Conservation (phyloP, 1,139 yeast genomes). For the Pichia sp. region DNA sequence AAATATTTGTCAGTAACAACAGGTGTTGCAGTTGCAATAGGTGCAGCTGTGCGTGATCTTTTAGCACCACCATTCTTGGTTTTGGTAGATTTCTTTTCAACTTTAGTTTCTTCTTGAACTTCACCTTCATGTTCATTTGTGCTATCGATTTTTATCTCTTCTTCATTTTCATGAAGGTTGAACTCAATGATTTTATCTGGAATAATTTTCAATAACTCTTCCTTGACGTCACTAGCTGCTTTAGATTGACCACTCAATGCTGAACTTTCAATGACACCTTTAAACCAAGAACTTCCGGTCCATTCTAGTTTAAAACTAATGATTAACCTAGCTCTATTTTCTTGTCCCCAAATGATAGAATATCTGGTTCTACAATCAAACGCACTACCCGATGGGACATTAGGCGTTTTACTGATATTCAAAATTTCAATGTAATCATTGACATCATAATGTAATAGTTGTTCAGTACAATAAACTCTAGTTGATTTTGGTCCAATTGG, state of each 20-base stretch:
- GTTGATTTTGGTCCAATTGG: slow-evolving; percentile 61
- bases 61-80: not conserved
- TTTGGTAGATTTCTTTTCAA: not conserved
- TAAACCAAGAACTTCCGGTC: slow-evolving; percentile 59
- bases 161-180: not conserved
- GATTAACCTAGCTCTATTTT: slow-evolving; percentile 41
- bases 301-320: slow-evolving; percentile 49
- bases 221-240: slow-evolving; percentile 27
- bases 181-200: slow-evolving; percentile 12
- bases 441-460: slow-evolving; percentile 40
- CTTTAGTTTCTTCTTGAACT: not conserved
- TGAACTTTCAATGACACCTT: slow-evolving; percentile 51
- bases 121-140: not conserved
- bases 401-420: slow-evolving; percentile 49
- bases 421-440: slow-evolving; percentile 21
- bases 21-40: not conserved
- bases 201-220: slow-evolving; percentile 7
- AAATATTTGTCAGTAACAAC: too few relatives aligned
- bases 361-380: slow-evolving; percentile 52
- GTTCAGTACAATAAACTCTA: slow-evolving; percentile 48
- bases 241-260: slow-evolving; percentile 47
- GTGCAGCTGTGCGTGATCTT: not conserved
- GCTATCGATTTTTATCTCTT: slow-evolving; percentile 3
- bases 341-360: slow-evolving; percentile 46
- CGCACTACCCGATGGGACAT: slow-evolving; percentile 58